Evolutionary conservation across 2,329 filamentous ascomycete species (phyloP).

Genomic region (Alternaria longipes): DNA sequence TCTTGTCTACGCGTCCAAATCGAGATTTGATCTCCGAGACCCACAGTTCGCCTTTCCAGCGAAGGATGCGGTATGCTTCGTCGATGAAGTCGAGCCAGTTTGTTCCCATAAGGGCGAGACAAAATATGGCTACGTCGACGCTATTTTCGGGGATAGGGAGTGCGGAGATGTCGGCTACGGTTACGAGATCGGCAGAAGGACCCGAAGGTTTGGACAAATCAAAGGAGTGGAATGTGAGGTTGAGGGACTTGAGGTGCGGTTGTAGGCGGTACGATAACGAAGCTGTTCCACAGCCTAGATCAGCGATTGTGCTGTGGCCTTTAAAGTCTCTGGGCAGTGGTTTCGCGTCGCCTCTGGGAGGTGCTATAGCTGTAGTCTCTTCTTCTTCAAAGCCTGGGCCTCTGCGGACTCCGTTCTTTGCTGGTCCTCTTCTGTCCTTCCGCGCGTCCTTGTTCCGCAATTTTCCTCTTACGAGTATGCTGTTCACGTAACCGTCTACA

Average conservation of each 20-base stretch:
- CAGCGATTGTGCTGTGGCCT: constrained; percentile 78
- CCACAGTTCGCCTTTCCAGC: constrained; percentile 96
- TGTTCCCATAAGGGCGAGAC: constrained; percentile 96
- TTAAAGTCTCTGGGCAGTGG: constrained; percentile 76
- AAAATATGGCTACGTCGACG: constrained; percentile 92
- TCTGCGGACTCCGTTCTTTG: constrained; percentile 36
- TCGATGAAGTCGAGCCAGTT: constrained; percentile 98
- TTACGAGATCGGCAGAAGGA: constrained; percentile 78
- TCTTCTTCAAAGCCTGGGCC: constrained; percentile 20
- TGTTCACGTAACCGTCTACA: constrained; percentile 82
- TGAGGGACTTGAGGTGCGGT: constrained; percentile 69
- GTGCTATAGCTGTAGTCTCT: constrained; percentile 17
- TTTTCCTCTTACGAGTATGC: constrained; percentile 74
- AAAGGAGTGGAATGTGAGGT: constrained; percentile 81
- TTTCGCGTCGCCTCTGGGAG: constrained; percentile 36
- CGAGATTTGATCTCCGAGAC: constrained; percentile 95
- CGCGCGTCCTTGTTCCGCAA: constrained; percentile 51
- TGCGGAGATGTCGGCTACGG: constrained; percentile 85
- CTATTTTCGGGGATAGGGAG: constrained; percentile 78
- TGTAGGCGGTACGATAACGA: constrained; percentile 76
- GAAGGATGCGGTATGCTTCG: constrained; percentile 89
- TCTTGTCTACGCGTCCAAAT: constrained; percentile 71
- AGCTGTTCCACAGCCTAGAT: constrained; percentile 93
- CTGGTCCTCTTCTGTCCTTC: constrained; percentile 54
- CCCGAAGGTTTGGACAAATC: constrained; percentile 82